These are phyloP conservation scores for Magnaporthiopsis incrustans DNA, from an alignment of 2,329 filamentous ascomycete species.

Conservation along the genomic window DNA sequence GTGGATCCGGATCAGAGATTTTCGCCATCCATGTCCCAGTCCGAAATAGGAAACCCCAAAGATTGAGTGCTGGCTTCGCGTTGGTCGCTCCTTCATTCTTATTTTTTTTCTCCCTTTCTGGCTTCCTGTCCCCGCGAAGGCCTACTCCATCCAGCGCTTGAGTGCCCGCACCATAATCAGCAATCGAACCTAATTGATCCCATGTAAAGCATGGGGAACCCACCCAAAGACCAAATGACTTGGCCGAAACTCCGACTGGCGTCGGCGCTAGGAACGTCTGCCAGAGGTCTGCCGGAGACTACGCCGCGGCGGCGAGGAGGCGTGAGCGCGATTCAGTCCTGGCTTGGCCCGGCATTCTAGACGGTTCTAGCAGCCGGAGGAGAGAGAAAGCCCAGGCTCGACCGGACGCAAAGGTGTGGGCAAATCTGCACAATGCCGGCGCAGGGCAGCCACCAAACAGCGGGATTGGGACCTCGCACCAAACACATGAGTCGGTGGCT, in stretches of 20 bases:
- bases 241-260: neutral
- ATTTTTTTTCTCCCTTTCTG: neutral
- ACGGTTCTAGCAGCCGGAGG: neutral
- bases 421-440: neutral
- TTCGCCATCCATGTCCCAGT: neutral
- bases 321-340: neutral
- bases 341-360: neutral
- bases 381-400: neutral
- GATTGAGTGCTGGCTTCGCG: neutral
- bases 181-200: too few relatives aligned
- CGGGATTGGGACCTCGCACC: too few relatives aligned
- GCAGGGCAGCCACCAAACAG: too few relatives aligned
- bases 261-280: too few relatives aligned
- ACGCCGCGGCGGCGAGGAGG: too few relatives aligned
- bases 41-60: neutral
- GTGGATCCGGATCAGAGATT: neutral
- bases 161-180: too few relatives aligned
- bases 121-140: too few relatives aligned
- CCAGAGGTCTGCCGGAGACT: too few relatives aligned
- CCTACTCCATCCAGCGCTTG: neutral
- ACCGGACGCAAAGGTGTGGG: neutral
- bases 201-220: neutral
- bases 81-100: neutral
- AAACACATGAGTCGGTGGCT: too few relatives aligned
- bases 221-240: neutral